These are phyloP conservation scores for Mycena galopus DNA, from an alignment of 768 basidiomycete species.

Conservation along the genomic window DNA sequence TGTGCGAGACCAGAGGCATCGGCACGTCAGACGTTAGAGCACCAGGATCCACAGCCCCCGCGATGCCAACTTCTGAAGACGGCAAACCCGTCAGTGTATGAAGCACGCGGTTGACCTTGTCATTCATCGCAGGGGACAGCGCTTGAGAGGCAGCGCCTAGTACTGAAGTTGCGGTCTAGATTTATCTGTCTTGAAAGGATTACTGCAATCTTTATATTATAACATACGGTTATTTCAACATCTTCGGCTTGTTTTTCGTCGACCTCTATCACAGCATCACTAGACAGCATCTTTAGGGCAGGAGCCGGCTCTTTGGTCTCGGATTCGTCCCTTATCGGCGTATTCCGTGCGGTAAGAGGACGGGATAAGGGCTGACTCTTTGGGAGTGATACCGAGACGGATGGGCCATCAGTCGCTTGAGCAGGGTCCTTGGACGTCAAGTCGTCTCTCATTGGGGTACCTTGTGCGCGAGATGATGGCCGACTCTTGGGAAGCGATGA, in stretches of 20 bases:
- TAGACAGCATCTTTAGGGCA: neutral
- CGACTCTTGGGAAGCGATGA: neutral
- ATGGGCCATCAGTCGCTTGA: neutral
- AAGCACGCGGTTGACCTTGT: slow-evolving; percentile 25
- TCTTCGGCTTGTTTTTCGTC: neutral
- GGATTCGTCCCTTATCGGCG: neutral
- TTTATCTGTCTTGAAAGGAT: neutral
- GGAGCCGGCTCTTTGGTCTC: neutral
- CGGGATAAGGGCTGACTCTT: too few relatives aligned
- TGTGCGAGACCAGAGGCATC: neutral
- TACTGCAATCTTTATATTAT: neutral
- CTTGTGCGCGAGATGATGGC: neutral
- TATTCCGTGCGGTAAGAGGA: too few relatives aligned
- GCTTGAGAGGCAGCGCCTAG: neutral
- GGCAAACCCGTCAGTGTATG: slow-evolving; percentile 7
- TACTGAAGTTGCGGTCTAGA: neutral
- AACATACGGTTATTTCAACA: slow-evolving; percentile 12
- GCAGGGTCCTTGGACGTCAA: neutral
- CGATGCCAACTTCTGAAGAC: slow-evolving; percentile 1
- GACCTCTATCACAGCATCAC: neutral
- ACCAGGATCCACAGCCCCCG: neutral
- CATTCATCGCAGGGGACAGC: slow-evolving; percentile 4
- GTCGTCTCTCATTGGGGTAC: neutral
- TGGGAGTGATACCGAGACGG: neutral
- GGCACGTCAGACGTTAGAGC: neutral